Evolutionary conservation across 805 yeast genomes (phyloP).

Genomic region (Nakazawaea laoshanensis): DNA sequence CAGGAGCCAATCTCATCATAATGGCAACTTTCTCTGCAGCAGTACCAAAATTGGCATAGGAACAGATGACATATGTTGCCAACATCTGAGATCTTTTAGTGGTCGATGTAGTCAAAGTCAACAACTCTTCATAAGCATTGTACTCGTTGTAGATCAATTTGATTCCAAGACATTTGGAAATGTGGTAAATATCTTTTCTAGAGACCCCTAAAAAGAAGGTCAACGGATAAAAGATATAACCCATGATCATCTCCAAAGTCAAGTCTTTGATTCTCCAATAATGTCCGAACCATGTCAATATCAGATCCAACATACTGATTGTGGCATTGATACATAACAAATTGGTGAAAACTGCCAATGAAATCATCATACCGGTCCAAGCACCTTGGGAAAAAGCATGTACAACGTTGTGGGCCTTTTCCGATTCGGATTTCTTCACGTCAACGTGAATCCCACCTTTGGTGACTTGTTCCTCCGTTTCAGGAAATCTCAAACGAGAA

Average conservation of each 20-base stretch:
- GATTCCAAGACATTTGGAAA: constrained; percentile 43
- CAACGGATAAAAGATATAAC: constrained; percentile 52
- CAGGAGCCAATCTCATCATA: constrained; percentile 44
- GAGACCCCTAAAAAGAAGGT: constrained; percentile 53
- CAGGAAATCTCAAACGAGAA: constrained; percentile 52
- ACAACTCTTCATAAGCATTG: constrained; percentile 37
- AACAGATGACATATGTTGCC: constrained; percentile 54
- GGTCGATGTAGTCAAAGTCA: constrained; percentile 25
- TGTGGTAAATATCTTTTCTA: constrained; percentile 39
- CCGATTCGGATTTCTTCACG: constrained; percentile 24
- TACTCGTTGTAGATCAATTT: constrained; percentile 58
- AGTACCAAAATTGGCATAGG: constrained; percentile 53
- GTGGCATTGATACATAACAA: constrained; percentile 54
- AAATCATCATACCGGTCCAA: constrained; percentile 46
- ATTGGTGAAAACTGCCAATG: constrained; percentile 48
- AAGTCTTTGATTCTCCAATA: constrained; percentile 50
- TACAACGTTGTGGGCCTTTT: constrained; percentile 25
- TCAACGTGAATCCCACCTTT: constrained; percentile 40
- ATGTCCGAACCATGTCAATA: constrained; percentile 52
- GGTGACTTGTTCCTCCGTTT: constrained; percentile 45
- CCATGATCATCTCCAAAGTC: constrained; percentile 45
- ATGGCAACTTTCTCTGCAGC: constrained; percentile 55
- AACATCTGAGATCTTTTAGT: constrained; percentile 42
- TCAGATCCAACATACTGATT: constrained; percentile 46
- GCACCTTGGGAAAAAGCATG: constrained; percentile 42